Evolutionary conservation across 2,329 filamentous ascomycete genomes (phyloP).

Genomic region (Epichloe festucae): DNA sequence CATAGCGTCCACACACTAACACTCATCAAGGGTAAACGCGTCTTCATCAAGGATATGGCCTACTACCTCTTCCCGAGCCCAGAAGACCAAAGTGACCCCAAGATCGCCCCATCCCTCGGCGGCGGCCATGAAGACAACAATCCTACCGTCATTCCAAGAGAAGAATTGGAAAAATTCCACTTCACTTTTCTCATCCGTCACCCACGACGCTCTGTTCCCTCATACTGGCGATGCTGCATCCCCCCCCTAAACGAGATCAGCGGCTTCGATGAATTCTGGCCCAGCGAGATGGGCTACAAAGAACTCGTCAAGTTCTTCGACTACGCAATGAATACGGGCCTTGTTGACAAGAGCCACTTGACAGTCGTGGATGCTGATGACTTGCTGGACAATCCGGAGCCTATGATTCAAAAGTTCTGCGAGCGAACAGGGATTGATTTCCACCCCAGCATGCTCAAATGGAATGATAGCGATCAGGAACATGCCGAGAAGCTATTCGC

Average conservation of each 20-base stretch:
- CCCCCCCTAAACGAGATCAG: conserved; percentile 74
- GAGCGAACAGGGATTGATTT: conserved; percentile 68
- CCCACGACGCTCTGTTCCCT: conserved; percentile 81
- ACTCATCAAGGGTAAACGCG: conserved; percentile 58
- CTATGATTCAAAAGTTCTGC: conserved; percentile 68
- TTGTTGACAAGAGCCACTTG: conserved; percentile 62
- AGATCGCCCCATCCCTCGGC: conserved; percentile 69
- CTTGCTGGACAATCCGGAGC: conserved; percentile 70
- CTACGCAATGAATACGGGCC: conserved; percentile 55
- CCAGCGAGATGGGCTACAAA: conserved; percentile 77
- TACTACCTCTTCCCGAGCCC: conserved; percentile 79
- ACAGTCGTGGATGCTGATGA: conserved; percentile 92
- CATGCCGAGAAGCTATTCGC: conserved; percentile 67
- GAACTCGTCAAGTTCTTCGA: conserved; percentile 83
- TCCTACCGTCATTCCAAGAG: conserved; percentile 69
- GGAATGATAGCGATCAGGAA: conserved; percentile 66
- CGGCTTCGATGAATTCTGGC: conserved; percentile 77
- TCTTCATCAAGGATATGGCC: conserved; percentile 97
- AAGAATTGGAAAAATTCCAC: conserved; percentile 65
- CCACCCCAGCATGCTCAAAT: conserved; percentile 64
- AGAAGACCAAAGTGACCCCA: conserved; percentile 42
- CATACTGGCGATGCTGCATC: conserved; percentile 87
- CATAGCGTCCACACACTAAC: too few species aligned
- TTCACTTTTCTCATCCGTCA: conserved; percentile 96
- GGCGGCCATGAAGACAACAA: conserved; percentile 51